These are phyloP conservation scores for Aureobasidium subglaciale DNA, from an alignment of 2,329 filamentous ascomycete species.

Conservation along the genomic window DNA sequence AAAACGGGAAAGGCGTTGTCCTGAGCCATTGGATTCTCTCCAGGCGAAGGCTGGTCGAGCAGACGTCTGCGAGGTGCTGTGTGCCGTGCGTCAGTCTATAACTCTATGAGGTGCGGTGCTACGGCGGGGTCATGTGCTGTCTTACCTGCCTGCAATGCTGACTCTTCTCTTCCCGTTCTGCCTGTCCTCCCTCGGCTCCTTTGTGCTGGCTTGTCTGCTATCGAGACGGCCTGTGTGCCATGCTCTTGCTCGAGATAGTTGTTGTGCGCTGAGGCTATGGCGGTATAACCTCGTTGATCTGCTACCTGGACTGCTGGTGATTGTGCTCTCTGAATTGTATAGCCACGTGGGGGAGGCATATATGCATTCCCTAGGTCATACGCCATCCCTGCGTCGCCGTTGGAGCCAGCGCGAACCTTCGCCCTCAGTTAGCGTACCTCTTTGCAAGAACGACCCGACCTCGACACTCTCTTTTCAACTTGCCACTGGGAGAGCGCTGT, in stretches of 20 bases:
- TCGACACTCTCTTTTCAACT: no score
- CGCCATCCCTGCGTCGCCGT: slow-evolving; percentile 24
- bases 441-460: no score
- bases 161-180: neutral
- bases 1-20: slow-evolving; percentile 46
- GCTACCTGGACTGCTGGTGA: slow-evolving; percentile 18
- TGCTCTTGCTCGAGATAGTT: neutral
- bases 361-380: slow-evolving; percentile 33
- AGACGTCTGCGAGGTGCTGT: slow-evolving; percentile 20
- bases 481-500: no score
- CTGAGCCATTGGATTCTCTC: slow-evolving; percentile 21
- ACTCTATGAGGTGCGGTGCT: no score
- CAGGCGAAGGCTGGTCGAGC: slow-evolving; percentile 23
- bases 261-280: neutral
- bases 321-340: slow-evolving; percentile 26
- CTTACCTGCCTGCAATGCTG: slow-evolving; percentile 4
- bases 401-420: neutral
- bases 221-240: neutral
- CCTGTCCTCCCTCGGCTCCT: slow-evolving; percentile 16
- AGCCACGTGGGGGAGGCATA: slow-evolving; percentile 29
- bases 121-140: neutral
- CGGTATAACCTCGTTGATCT: slow-evolving; percentile 12
- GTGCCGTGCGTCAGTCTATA: slow-evolving; percentile 15
- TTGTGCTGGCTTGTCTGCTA: slow-evolving; percentile 21
- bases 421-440: neutral